Evolutionary conservation across 1,139 yeast genomes (phyloP).

Genomic region (Taphrina confusa): DNA sequence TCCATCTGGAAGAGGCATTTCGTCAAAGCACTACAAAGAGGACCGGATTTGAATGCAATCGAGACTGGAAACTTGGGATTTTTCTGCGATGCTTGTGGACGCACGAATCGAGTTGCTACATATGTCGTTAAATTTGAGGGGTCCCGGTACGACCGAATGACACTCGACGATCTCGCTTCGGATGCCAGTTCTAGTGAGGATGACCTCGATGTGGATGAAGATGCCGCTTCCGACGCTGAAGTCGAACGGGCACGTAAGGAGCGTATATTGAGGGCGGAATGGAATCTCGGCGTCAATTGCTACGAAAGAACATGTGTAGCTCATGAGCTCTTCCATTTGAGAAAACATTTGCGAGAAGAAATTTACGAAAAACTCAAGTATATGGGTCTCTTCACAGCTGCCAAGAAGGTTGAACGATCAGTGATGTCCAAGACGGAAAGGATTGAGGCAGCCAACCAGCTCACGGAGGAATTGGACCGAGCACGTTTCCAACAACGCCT

Average conservation of each 20-base stretch:
- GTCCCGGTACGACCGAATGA: conserved; percentile 26
- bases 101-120: conserved; percentile 27
- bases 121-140: conserved; percentile 29
- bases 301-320: conserved; percentile 21
- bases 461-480: conserved; percentile 22
- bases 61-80: conserved; percentile 32
- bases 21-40: conserved; percentile 22
- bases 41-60: conserved; percentile 20
- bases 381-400: conserved; percentile 23
- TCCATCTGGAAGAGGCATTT: conserved; percentile 23
- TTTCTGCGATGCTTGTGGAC: conserved; percentile 31
- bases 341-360: conserved; percentile 29
- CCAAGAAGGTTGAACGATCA: conserved; percentile 15
- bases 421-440: conserved; percentile 6
- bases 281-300: conserved; percentile 29
- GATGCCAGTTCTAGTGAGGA: conserved; percentile 29
- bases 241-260: conserved; percentile 21
- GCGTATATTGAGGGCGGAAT: conserved; percentile 20
- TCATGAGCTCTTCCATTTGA: conserved; percentile 27
- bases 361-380: conserved; percentile 4
- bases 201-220: conserved; percentile 22
- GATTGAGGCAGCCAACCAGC: conserved; percentile 21
- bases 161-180: conserved; percentile 25
- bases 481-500: conserved; percentile 12
- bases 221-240: conserved; percentile 16